phyloP scores from a whole-genome alignment of 371 early-diverging fungal species.

The Mucor plumbeus region DNA sequence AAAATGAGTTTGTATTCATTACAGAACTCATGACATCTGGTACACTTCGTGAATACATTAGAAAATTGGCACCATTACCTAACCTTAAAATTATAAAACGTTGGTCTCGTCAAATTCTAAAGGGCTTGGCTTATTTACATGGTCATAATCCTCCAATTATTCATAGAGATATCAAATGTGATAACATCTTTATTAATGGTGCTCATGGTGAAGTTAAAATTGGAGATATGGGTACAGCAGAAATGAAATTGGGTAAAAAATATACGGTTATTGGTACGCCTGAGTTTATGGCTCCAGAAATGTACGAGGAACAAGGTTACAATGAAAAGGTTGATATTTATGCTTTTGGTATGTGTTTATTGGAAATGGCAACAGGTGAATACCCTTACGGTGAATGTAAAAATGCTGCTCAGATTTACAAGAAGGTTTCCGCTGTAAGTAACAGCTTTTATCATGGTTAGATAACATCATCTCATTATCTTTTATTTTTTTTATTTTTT shows the following conservation, averaged over 20 bases:
- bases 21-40: constrained; percentile 96
- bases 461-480: neutral
- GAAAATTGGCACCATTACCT: constrained; percentile 64
- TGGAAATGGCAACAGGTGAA: constrained; percentile 91
- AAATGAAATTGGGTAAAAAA: constrained; percentile 73
- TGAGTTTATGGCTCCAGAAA: constrained; percentile 96
- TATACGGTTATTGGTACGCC: constrained; percentile 92
- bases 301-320: constrained; percentile 91
- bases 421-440: constrained; percentile 73
- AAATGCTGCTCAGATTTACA: constrained; percentile 88
- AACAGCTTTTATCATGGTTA: neutral
- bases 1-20: constrained; percentile 82
- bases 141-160: constrained; percentile 87
- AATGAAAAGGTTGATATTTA: constrained; percentile 92
- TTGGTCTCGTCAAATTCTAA: constrained; percentile 85
- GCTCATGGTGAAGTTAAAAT: constrained; percentile 92
- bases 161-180: constrained; percentile 88
- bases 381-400: constrained; percentile 91
- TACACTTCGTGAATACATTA: constrained; percentile 76
- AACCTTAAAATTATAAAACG: constrained; percentile 78
- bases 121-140: constrained; percentile 87
- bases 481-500: neutral
- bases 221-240: constrained; percentile 92
- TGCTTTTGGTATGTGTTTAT: constrained; percentile 92
- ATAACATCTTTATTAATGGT: constrained; percentile 94